Evolutionary conservation across 2,329 filamentous ascomycete species (phyloP).

Genomic region (Verruconis gallopava): DNA sequence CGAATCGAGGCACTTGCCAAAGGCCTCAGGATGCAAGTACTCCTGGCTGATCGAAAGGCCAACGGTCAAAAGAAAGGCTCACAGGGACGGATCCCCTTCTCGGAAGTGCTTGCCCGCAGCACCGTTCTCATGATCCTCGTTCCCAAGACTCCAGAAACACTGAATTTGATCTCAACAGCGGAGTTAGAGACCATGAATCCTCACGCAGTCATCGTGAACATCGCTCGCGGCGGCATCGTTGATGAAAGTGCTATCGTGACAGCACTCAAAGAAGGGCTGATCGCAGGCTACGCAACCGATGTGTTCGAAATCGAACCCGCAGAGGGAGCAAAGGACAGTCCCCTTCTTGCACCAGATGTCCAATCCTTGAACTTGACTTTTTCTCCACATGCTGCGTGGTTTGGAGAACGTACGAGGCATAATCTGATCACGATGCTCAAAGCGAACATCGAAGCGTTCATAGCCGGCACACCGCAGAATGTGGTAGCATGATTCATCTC

Average conservation of each 20-base stretch:
- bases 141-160: slow-evolving; percentile 20
- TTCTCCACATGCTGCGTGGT: slow-evolving; percentile 43
- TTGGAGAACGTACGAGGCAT: slow-evolving; percentile 33
- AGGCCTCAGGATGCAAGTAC: slow-evolving; percentile 35
- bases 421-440: slow-evolving; percentile 33
- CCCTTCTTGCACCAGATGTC: slow-evolving; percentile 29
- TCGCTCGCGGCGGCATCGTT: slow-evolving; percentile 38
- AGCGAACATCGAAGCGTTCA: slow-evolving; percentile 35
- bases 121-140: slow-evolving; percentile 27
- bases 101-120: slow-evolving; percentile 22
- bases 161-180: slow-evolving; percentile 21
- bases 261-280: slow-evolving; percentile 31
- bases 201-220: slow-evolving; percentile 35
- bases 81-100: slow-evolving; percentile 22
- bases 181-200: slow-evolving; percentile 34
- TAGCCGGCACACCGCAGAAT: slow-evolving; percentile 26
- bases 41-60: slow-evolving; percentile 36
- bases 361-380: slow-evolving; percentile 37
- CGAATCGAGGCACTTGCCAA: slow-evolving; percentile 31
- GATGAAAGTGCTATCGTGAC: slow-evolving; percentile 35
- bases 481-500: slow-evolving; percentile 18
- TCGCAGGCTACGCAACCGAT: slow-evolving; percentile 39
- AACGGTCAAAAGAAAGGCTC: slow-evolving; percentile 14
- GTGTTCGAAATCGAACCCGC: slow-evolving; percentile 38
- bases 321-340: slow-evolving; percentile 25